Evolutionary conservation across 805 yeast genomes (phyloP), one percentile per base, ranked within the genome.

Genomic region (Metschnikowia picachoensis): DNA sequence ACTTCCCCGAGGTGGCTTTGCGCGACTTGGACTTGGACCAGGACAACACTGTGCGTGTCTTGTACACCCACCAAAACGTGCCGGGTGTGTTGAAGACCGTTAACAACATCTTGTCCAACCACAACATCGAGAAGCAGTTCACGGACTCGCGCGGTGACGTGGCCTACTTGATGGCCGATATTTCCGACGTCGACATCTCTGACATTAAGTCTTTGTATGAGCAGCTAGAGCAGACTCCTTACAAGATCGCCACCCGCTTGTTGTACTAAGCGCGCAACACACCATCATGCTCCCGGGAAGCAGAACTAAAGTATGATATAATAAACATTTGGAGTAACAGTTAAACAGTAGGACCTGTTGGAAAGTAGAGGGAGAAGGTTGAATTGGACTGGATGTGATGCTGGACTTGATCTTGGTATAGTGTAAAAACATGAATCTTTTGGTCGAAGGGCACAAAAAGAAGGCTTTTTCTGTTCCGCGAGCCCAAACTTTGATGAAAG

Each of bases 21-120:
- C 87, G 97, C 73, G 85, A 90, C 30, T 74, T 89, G 56, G 87
- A 89, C 60, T 78, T 85, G 68, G 95, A 88, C 64, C 96, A 88
- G 68, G 84, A 86, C 64, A 79, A 85, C 65, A 79, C 85, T 46
- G 97, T 91, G 56, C 87, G 99, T 74, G 96, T 94, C 35, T 77
- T 94, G 60, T 94, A 94, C 72, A 87, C 91, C 62, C 99, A 94
- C 74, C 94, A 87, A 72, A 94, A 94, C 71, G 97, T 94, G 60
- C 99, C 99, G 28, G 99, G 99, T 82, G 99, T 94, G 47, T 79
- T 94, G 79, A 87, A 89, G 68, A 89, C 96, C 35, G 99, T 94
- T 61, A 94, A 94, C 78, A 92, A 92, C 75, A 88, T 94, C 59
- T 81, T 94, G 69, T 86, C 95, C 48, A 83, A 83, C 66, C 91